phyloP scores from a whole-genome alignment of 1,284 basidiomycete genomes.

The Exobasidium rhododendri region DNA sequence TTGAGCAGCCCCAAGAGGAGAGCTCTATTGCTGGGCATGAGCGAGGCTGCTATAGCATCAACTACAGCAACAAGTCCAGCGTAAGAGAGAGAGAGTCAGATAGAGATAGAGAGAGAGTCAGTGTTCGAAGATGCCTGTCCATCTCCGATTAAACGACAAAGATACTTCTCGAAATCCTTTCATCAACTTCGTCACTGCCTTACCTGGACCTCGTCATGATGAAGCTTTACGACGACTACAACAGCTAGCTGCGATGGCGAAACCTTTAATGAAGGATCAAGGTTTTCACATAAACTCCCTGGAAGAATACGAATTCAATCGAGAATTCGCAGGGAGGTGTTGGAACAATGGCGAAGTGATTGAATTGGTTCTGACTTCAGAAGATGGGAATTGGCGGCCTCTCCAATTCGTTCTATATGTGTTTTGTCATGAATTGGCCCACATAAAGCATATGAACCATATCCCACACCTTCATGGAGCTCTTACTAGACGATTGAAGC shows the following conservation, averaged over 20 bases:
- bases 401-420: conserved; percentile 36
- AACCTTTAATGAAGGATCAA: conserved; percentile 39
- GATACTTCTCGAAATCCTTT: conserved; percentile 36
- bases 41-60: background rate
- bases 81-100: background rate
- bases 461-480: conserved; percentile 38
- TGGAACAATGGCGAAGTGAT: conserved; percentile 46
- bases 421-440: conserved; percentile 43
- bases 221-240: conserved; percentile 28
- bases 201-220: conserved; percentile 25
- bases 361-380: conserved; percentile 33
- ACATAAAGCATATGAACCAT: conserved; percentile 45
- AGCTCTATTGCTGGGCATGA: conserved; percentile 10
- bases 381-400: conserved; percentile 32
- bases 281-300: conserved; percentile 43
- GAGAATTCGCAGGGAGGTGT: conserved; percentile 40
- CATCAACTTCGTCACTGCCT: conserved; percentile 41
- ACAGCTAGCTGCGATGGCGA: conserved; percentile 38
- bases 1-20: conserved; percentile 38
- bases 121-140: conserved; percentile 15
- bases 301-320: conserved; percentile 40
- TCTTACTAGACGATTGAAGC: conserved; percentile 28
- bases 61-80: background rate
- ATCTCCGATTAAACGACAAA: conserved; percentile 39
- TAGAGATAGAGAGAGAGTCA: background rate